These are phyloP conservation scores for Colletotrichum tofieldiae DNA, from an alignment of 2,329 filamentous ascomycete species.

Conservation along the genomic window DNA sequence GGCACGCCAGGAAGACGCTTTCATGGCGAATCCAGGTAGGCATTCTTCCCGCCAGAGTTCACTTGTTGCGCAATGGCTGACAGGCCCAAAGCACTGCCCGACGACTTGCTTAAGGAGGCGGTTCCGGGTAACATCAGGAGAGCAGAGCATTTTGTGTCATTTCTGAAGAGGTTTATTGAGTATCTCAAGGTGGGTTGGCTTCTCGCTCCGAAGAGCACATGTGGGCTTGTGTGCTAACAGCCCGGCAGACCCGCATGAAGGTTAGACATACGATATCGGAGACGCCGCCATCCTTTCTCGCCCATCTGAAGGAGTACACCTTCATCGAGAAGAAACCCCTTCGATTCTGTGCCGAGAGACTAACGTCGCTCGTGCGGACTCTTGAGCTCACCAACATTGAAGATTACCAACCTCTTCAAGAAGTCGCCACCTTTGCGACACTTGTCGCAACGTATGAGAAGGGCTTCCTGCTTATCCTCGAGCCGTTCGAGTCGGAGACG, in stretches of 20 bases:
- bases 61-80: conserved; percentile 41
- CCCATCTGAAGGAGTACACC: conserved; percentile 93
- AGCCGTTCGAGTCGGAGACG: conserved; percentile 95
- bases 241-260: conserved; percentile 89
- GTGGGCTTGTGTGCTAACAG: background rate
- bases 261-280: conserved; percentile 97
- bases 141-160: conserved; percentile 96
- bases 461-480: conserved; percentile 95
- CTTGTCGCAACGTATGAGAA: conserved; percentile 97
- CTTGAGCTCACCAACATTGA: conserved; percentile 98
- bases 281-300: conserved; percentile 93
- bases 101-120: conserved; percentile 94
- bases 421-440: conserved; percentile 97
- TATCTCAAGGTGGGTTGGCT: conserved; percentile 79
- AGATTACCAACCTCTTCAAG: conserved; percentile 96
- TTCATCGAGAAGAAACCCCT: conserved; percentile 98
- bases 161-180: conserved; percentile 96
- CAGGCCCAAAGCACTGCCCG: conserved; percentile 78
- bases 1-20: conserved; percentile 91
- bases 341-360: conserved; percentile 92
- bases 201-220: too few relatives aligned
- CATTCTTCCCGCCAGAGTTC: background rate
- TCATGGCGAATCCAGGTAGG: conserved; percentile 90
- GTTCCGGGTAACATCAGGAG: conserved; percentile 96
- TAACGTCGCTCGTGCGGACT: conserved; percentile 94